These are phyloP conservation scores for Leishmania martiniquensis DNA, from an alignment of 208 protist species.

Conservation along the genomic window DNA sequence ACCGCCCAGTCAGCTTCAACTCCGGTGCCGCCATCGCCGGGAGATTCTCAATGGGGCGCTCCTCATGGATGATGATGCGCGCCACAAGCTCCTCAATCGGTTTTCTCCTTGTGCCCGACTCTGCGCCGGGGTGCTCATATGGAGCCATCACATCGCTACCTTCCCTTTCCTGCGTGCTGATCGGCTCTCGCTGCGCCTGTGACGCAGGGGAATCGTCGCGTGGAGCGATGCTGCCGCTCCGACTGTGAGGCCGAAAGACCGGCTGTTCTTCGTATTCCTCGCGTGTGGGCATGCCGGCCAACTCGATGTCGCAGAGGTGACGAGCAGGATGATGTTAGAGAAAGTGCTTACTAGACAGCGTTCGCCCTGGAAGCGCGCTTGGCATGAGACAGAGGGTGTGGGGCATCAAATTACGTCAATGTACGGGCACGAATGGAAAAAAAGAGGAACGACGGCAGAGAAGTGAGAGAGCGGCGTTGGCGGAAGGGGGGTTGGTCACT, in stretches of 20 bases:
- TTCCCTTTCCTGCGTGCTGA: background rate
- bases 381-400: too few species aligned
- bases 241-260: too few species aligned
- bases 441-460: too few species aligned
- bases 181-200: constrained; percentile 4
- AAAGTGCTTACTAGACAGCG: too few species aligned
- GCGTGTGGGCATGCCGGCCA: background rate
- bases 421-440: too few species aligned
- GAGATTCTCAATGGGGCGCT: constrained; percentile 63
- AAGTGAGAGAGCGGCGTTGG: too few species aligned
- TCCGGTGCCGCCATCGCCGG: constrained; percentile 54
- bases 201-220: background rate
- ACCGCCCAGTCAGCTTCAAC: constrained; percentile 76
- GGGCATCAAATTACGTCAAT: too few species aligned
- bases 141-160: background rate
- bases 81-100: constrained; percentile 34
- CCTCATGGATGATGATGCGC: constrained; percentile 44
- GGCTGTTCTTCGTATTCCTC: background rate
- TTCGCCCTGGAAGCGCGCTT: too few species aligned
- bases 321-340: background rate
- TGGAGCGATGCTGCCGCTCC: background rate
- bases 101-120: background rate
- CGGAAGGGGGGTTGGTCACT: too few species aligned
- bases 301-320: background rate
- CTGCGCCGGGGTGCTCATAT: background rate